Conservation (phyloP, 2,329 filamentous ascomycete genomes). For the Diaporthe sp. region DNA sequence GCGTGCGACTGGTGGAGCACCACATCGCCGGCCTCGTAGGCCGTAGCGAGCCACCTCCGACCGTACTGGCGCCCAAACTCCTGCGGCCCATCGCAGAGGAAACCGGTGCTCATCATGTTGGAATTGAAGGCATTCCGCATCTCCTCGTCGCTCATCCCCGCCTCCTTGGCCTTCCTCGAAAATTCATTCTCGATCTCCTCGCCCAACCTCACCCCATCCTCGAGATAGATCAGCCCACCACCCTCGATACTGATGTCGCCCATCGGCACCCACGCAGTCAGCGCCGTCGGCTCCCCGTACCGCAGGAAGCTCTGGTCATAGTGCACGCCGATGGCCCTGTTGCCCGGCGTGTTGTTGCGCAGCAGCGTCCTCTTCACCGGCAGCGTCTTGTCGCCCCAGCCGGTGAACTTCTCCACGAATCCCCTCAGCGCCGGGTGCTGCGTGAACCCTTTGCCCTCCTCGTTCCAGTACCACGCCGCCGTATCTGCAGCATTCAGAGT, state of each 20-base stretch:
- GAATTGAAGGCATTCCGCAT: conserved; percentile 62
- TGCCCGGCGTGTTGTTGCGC: conserved; percentile 66
- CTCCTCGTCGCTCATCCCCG: conserved; percentile 63
- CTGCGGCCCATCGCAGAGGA: conserved; percentile 61
- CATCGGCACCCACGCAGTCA: conserved; percentile 69
- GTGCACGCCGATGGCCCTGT: conserved; percentile 68
- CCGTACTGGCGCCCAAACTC: conserved; percentile 44
- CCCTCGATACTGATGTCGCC: conserved; percentile 64
- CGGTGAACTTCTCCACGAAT: conserved; percentile 62
- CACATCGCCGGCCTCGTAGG: conserved; percentile 53
- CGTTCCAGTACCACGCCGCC: conserved; percentile 62
- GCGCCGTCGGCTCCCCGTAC: conserved; percentile 62
- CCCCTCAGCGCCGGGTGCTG: conserved; percentile 57
- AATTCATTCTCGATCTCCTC: conserved; percentile 62
- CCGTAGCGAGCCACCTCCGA: conserved; percentile 48
- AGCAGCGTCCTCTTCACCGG: conserved; percentile 60
- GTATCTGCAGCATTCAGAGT: too few species aligned
- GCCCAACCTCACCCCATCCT: conserved; percentile 57
- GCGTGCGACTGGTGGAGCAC: conserved; percentile 50
- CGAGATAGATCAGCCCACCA: conserved; percentile 69
- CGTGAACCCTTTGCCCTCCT: conserved; percentile 55
- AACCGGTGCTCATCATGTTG: conserved; percentile 67
- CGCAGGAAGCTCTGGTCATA: conserved; percentile 70
- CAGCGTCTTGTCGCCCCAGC: conserved; percentile 62
- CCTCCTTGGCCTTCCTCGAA: conserved; percentile 55